Evolutionary conservation across 331 rosid species (phyloP), one percentile per base, ranked within the genome.

Genomic region (Dryas integrifolia): DNA sequence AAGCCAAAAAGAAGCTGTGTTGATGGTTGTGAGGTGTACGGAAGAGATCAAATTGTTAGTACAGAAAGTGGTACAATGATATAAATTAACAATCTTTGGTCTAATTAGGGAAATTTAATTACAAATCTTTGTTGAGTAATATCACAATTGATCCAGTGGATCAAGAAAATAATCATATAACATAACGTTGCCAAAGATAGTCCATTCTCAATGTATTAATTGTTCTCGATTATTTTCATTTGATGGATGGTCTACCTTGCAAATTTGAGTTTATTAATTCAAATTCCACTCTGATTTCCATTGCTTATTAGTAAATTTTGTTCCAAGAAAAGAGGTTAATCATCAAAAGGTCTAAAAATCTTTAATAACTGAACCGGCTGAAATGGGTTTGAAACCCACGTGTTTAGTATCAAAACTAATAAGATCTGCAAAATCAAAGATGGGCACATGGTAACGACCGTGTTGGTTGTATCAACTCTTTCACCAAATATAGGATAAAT

Each of bases 391-490:
- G 46, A 16, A 68, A 38, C 67, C 39, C 57, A 47, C 2, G 73
- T 74, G 60, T 73, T 24, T 14, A 2, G 56, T 5, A 67, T 52
- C 60, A 47, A 67, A 51, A 74, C 50, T 68, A 44, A 44, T 44
- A 65, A 1, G 8, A 13, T 30, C 16, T 65, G 47, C 13, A 12
- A 76, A 49, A 68, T 43, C 12, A 55, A 45, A 15, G 38, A 64
- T 55, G 44, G 52, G 13, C 41, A 58, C n/a, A 48, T 4, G 67
- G 59, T 55, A 59, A 52, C 52, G 69, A n/a, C 40, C 70, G 62
- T 41, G 57, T 73, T 56, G 63, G 55, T 48, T 30, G 66, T 74
- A 39, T 21, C 24, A 69, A 53, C 46, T 62, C 83, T 70, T 76
- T 72, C 63, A 40, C 69, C 75, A 14, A 45, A 62, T 21, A 53